Evolutionary conservation across 176 grass and related monocot genomes (phyloP).

Genomic region (Oryza coarctata): DNA sequence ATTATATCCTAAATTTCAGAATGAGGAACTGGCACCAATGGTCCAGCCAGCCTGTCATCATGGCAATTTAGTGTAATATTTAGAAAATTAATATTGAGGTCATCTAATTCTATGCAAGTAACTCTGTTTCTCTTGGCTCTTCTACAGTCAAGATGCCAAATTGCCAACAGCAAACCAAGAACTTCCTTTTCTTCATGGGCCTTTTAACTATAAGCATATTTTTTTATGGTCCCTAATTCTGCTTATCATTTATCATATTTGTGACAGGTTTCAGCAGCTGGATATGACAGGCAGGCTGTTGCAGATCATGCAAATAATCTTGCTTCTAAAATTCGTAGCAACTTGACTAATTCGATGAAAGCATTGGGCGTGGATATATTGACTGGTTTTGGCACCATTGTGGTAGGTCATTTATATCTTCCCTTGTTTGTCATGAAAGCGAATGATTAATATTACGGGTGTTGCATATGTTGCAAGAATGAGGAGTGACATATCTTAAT

Average conservation of each 20-base stretch:
- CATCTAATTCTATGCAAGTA: background rate
- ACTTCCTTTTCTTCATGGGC: constrained; percentile 4
- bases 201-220: background rate
- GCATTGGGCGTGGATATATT: constrained; percentile 84
- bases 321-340: constrained; percentile 81
- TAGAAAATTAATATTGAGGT: constrained; percentile 6
- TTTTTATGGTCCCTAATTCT: background rate
- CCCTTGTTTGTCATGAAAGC: background rate
- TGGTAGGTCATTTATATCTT: constrained; percentile 53
- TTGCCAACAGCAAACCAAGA: background rate
- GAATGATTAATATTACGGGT: background rate
- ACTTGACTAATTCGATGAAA: constrained; percentile 97
- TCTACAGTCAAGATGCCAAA: background rate
- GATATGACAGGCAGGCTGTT: constrained; percentile 82
- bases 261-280: constrained; percentile 68
- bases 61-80: background rate
- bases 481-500: background rate
- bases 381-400: constrained; percentile 70
- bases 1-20: background rate
- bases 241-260: constrained; percentile 13
- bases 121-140: constrained; percentile 14
- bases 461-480: constrained; percentile 12
- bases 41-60: background rate
- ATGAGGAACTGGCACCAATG: background rate
- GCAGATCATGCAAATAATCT: constrained; percentile 70